A percentile compares a stretch with the other conserved stretches of the same genome.
phyloP scores from a whole-genome alignment of 495 filamentous ascomycete genomes.

The Aspergillus asperescens region DNA sequence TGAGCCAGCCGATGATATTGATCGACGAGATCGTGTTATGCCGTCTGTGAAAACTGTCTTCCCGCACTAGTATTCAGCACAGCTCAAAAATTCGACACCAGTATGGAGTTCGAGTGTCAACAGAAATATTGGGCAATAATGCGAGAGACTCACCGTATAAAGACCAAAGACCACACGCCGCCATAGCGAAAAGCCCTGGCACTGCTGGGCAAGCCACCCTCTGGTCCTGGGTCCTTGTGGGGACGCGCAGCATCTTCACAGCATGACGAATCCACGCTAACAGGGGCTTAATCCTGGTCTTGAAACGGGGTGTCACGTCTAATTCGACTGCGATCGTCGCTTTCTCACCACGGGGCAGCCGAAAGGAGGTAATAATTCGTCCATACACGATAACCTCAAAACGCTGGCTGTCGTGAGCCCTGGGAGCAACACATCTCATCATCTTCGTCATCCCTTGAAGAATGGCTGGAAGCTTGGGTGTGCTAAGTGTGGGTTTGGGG shows the following conservation, averaged over 20 bases:
- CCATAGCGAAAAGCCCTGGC: too few species aligned
- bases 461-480: not conserved
- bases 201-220: not conserved
- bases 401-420: not conserved
- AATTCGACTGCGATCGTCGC: slow-evolving; percentile 3
- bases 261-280: slow-evolving; percentile 3
- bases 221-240: not conserved
- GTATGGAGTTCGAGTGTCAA: not conserved
- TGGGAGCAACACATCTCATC: not conserved
- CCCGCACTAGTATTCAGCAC: not conserved
- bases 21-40: not conserved
- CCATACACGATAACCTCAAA: not conserved
- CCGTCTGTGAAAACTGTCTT: not conserved
- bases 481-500: not conserved
- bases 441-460: not conserved
- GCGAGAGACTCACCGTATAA: not conserved
- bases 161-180: too few species aligned
- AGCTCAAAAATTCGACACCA: not conserved
- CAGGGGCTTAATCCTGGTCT: not conserved
- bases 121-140: not conserved
- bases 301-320: slow-evolving; percentile 3
- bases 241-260: slow-evolving; percentile 4
- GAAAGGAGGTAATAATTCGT: not conserved
- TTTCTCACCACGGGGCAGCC: not conserved
- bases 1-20: not conserved